A percentile compares a stretch with the other conserved stretches of the same genome.
These are phyloP conservation scores for Gynostemma pentaphyllum DNA, from an alignment of 306 rosid species.

Conservation along the genomic window DNA sequence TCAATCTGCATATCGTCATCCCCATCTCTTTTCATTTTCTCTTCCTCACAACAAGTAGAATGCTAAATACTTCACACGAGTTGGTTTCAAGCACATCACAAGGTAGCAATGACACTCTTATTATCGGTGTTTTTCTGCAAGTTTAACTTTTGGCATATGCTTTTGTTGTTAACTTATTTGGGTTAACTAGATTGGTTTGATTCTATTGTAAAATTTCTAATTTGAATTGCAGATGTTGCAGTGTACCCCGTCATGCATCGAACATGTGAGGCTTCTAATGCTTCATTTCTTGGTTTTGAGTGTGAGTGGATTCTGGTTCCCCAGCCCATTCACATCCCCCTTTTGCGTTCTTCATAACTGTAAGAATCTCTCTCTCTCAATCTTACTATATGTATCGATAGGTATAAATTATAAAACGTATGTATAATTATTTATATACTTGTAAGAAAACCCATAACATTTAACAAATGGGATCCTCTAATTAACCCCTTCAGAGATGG, in stretches of 20 bases:
- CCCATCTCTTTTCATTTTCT: constrained; percentile 8
- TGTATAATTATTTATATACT: too few relatives aligned
- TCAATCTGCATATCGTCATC: constrained; percentile 1
- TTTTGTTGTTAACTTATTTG: neutral
- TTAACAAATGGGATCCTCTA: too few relatives aligned
- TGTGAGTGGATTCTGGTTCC: constrained; percentile 29
- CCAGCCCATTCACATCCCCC: constrained; percentile 13
- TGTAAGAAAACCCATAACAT: too few relatives aligned
- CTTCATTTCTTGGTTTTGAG: constrained; percentile 22
- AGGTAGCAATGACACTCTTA: constrained; percentile 7
- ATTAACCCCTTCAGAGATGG: neutral
- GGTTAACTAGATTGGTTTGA: neutral
- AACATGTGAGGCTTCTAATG: constrained; percentile 22
- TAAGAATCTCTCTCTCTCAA: constrained; percentile 8
- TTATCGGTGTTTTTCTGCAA: neutral
- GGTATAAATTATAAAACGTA: too few relatives aligned
- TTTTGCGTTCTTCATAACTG: constrained; percentile 27
- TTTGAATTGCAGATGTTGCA: neutral
- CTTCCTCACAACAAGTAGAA: constrained; percentile 9
- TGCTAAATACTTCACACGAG: neutral
- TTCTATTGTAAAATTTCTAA: neutral
- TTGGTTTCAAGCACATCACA: constrained; percentile 1
- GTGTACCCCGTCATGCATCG: constrained; percentile 23
- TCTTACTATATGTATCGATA: too few relatives aligned
- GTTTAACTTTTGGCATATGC: neutral